Evolutionary conservation across 768 basidiomycete species (phyloP), one percentile per base, ranked within the genome.

Genomic region (Coprinopsis marcescibilis): DNA sequence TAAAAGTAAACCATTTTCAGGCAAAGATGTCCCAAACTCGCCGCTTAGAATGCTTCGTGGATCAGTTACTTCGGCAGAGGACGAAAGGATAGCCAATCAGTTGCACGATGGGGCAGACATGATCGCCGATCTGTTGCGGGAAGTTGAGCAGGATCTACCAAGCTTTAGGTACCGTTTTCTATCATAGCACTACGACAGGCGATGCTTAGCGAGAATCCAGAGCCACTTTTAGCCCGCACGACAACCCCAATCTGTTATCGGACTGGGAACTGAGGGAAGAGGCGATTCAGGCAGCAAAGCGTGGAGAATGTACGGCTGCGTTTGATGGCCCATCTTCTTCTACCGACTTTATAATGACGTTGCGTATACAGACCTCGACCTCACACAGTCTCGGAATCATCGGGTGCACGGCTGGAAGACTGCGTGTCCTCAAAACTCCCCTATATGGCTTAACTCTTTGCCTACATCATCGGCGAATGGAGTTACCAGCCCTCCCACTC

Each of bases 181-280:
- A 4, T 14, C 15, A 27, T 7, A 37, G 7, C 17, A 17, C 17
- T 29, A n/a, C 10, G 11, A 4, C 38, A 23, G 38, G 25, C 21
- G 15, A 10, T 36, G 15, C 7, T 5, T 6, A 4, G 11, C 75
- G 75, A 0, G 60, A 65, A 0, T 77, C 77, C 51, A 64, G 72
- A 3, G 69, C 71, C 21, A 71, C 72, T 0, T 59, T 77, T 39
- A 68, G 63, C 2, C 72, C 72, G 6, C 67, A 71, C 46, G 75
- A 73, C 48, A 64, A 57, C 2, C 74, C 75, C 2, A 67, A 64
- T 43, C 59, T 66, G 13, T 48, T 68, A 14, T 61, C 65, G 2
- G 69, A 70, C 44, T 61, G 62, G 45, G 60, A 48, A 7, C 53
- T 70, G 5, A 66, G 62, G 33, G 41, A 40, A 7, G 60, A 65